A percentile compares a stretch with the other conserved stretches of the same genome.
These are phyloP conservation scores for Taphrina pruni DNA, from an alignment of 1,139 yeast genomes.

Conservation along the genomic window DNA sequence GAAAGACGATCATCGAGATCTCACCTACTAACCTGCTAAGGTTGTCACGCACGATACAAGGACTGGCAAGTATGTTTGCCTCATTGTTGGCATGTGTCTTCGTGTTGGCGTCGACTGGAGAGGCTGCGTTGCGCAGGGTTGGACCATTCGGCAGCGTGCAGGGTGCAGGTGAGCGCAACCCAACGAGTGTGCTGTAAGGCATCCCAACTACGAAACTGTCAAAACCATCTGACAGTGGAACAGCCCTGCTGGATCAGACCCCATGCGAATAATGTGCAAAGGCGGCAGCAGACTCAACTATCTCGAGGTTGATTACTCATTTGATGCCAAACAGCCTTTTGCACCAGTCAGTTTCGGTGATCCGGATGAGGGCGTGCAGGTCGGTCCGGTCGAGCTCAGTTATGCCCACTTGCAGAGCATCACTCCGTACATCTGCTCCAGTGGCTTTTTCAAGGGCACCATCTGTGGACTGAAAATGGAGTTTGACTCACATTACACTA, in stretches of 20 bases:
- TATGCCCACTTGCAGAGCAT: background rate
- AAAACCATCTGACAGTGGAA: background rate
- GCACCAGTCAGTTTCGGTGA: slow-evolving; percentile 1
- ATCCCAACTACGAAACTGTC: background rate
- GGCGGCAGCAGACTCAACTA: slow-evolving; percentile 7
- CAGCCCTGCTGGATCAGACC: too few species aligned
- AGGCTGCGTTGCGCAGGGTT: background rate
- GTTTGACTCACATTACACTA: background rate
- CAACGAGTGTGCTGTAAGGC: slow-evolving; percentile 1
- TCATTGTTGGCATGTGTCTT: background rate
- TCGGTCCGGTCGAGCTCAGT: background rate
- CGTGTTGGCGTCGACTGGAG: background rate
- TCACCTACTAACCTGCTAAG: too few species aligned
- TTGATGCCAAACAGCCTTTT: background rate
- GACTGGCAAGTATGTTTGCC: background rate
- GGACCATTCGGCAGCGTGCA: background rate
- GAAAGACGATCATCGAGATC: too few species aligned
- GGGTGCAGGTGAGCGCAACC: slow-evolving; percentile 1
- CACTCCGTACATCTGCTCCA: slow-evolving; percentile 8
- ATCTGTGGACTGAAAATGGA: background rate
- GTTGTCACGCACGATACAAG: background rate
- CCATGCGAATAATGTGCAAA: background rate
- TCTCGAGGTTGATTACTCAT: background rate
- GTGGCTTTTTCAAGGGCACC: background rate
- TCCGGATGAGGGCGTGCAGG: background rate